Evolutionary conservation across 2,329 filamentous ascomycete genomes (phyloP), one percentile per base, ranked within the genome.

Genomic region (Alternaria infectoria): DNA sequence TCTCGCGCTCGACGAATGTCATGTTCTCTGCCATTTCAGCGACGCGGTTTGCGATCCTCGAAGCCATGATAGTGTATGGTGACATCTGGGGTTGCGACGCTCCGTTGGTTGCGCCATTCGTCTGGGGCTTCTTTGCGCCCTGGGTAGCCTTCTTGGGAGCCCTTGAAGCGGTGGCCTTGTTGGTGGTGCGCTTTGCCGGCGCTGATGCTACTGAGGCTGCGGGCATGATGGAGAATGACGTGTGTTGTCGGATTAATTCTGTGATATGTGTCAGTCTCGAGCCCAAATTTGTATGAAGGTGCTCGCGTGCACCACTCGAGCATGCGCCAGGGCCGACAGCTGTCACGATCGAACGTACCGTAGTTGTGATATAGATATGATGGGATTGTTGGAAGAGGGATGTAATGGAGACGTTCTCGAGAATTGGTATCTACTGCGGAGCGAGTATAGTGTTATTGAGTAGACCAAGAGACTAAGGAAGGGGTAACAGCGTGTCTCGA

Each of bases 1-100:
- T 74, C 55, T 79, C 75, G 26, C 82, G 81, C 73, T 85, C 83
- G 47, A 84, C 81, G 64, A 85, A 84, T 15, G 83, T 85, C 68
- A 84, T 83, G 75, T 83, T 84, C 75, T 85, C 83, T 8, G 83
- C 83, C 82, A 85, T 84, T 69, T 85, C 83, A 6, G 82, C 83
- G 12, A 85, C 83, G 49, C 83, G 78, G 72, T 85, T 85, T 46
- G 83, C 82, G 64, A 85, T 84, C 45, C 83, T 70, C 47, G 78
- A 80, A 9, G 82, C 83, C 83, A 85, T 85, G 73, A 85, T 84
- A 49, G 81, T 81, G 74, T 85, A 85, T 36, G 83, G 81, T 32
- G 82, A 84, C 43, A 80, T 71, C 56, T 74, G 72, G 5, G 71
- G 61, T 32, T 69, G 61, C 13, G 59, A 59, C 10, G 68, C 64